These are phyloP conservation scores for Malassezia sympodialis DNA, from an alignment of 1,284 basidiomycete species.

Conservation along the genomic window DNA sequence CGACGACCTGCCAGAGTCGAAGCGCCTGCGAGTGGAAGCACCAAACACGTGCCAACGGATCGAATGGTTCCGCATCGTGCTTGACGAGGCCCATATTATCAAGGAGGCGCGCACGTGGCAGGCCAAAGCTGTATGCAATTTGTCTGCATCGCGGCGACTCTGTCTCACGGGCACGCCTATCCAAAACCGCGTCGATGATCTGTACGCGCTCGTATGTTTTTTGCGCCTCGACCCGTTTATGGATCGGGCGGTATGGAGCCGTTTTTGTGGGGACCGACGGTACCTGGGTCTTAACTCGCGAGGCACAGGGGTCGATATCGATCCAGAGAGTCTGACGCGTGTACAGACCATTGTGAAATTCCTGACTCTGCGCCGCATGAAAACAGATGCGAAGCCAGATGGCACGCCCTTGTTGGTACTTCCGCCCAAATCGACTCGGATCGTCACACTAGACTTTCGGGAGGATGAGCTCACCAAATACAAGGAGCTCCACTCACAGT, in stretches of 20 bases:
- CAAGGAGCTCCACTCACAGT: constrained; percentile 72
- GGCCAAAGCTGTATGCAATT: constrained; percentile 84
- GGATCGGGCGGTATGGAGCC: constrained; percentile 83
- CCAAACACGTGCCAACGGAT: constrained; percentile 85
- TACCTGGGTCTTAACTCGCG: constrained; percentile 51
- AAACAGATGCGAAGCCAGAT: constrained; percentile 70
- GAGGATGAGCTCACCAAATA: constrained; percentile 75
- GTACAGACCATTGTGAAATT: constrained; percentile 94
- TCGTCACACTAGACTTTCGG: constrained; percentile 74
- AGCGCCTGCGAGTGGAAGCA: constrained; percentile 51
- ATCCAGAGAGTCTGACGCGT: constrained; percentile 81
- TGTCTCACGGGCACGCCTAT: constrained; percentile 95
- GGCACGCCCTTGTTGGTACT: constrained; percentile 70
- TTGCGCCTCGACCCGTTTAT: constrained; percentile 82
- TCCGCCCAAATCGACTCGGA: constrained; percentile 74
- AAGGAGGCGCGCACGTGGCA: constrained; percentile 90
- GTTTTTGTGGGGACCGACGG: constrained; percentile 80
- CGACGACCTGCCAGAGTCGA: neutral
- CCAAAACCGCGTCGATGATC: constrained; percentile 96
- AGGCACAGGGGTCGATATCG: constrained; percentile 47
- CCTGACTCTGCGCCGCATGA: constrained; percentile 88
- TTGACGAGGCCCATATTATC: constrained; percentile 56
- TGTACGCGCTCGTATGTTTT: constrained; percentile 93
- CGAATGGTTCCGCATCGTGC: constrained; percentile 58
- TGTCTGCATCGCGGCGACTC: constrained; percentile 81